phyloP scores from a whole-genome alignment of 176 grass and related monocot genomes.

The Raddia distichophylla region DNA sequence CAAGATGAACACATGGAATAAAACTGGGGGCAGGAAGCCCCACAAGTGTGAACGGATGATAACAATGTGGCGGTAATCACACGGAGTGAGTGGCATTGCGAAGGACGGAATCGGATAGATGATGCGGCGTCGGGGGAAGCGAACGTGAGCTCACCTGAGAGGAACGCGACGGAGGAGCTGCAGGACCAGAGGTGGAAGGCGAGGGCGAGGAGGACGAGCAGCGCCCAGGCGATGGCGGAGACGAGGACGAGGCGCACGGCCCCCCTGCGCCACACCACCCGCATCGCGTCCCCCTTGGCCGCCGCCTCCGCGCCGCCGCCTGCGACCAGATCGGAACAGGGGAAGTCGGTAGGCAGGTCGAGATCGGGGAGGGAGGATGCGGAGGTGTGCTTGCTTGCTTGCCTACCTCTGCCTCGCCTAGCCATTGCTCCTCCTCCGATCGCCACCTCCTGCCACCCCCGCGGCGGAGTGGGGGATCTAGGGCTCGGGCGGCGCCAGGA shows the following conservation, averaged over 20 bases:
- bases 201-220: conserved; percentile 81
- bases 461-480: neutral
- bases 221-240: conserved; percentile 70
- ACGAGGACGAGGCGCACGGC: conserved; percentile 68
- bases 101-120: neutral
- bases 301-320: conserved; percentile 29
- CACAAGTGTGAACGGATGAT: too few species aligned
- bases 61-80: neutral
- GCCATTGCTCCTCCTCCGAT: conserved; percentile 13
- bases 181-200: conserved; percentile 94
- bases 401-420: conserved; percentile 60
- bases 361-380: neutral
- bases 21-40: neutral
- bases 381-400: neutral
- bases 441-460: neutral
- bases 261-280: conserved; percentile 66
- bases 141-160: conserved; percentile 59
- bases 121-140: neutral
- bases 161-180: conserved; percentile 60
- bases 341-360: neutral
- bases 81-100: neutral
- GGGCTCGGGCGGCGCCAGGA: conserved; percentile 21
- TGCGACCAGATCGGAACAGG: conserved; percentile 16
- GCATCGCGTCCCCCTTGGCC: conserved; percentile 35
- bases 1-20: neutral